Percentiles rank a stretch among this genome's conserved stretches.
Conservation (phyloP, 768 basidiomycete genomes). For the Phaeotremella skinneri region DNA sequence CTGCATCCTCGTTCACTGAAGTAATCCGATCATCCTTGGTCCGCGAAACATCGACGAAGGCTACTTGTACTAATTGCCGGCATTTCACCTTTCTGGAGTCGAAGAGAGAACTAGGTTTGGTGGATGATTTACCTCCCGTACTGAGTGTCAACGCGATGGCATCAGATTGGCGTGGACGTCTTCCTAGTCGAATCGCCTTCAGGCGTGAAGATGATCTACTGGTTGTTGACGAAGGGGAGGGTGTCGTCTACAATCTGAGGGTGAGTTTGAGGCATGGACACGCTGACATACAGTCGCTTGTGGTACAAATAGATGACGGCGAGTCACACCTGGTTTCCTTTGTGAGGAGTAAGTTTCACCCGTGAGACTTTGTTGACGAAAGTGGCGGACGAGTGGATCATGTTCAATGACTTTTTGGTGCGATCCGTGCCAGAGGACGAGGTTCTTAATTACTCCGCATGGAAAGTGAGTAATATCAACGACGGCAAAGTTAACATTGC, state of each 20-base stretch:
- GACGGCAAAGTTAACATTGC: constrained; percentile 57
- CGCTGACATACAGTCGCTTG: constrained; percentile 61
- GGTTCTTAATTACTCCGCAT: constrained; percentile 82
- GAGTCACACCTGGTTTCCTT: constrained; percentile 74
- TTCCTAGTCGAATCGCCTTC: constrained; percentile 26
- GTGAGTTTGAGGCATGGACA: constrained; percentile 55
- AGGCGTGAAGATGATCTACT: constrained; percentile 19
- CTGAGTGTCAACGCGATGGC: constrained; percentile 82
- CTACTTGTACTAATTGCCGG: constrained; percentile 79
- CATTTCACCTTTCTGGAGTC: constrained; percentile 70
- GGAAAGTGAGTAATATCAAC: constrained; percentile 69
- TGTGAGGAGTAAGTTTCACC: constrained; percentile 63
- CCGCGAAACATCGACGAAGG: constrained; percentile 79
- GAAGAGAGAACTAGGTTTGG: constrained; percentile 59
- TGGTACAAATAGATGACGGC: constrained; percentile 73
- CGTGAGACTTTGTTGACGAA: background rate
- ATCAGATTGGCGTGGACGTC: constrained; percentile 45
- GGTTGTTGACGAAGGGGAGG: constrained; percentile 24
- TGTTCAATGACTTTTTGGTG: constrained; percentile 97
- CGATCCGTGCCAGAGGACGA: constrained; percentile 78
- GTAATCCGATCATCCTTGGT: constrained; percentile 73
- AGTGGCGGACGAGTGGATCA: constrained; percentile 61
- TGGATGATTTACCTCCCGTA: constrained; percentile 66
- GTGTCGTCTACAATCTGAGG: constrained; percentile 67
- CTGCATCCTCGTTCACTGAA: constrained; percentile 60